Base-by-base conservation (phyloP, 352 stramenopile species). In the Phytophthora capsici region DNA sequence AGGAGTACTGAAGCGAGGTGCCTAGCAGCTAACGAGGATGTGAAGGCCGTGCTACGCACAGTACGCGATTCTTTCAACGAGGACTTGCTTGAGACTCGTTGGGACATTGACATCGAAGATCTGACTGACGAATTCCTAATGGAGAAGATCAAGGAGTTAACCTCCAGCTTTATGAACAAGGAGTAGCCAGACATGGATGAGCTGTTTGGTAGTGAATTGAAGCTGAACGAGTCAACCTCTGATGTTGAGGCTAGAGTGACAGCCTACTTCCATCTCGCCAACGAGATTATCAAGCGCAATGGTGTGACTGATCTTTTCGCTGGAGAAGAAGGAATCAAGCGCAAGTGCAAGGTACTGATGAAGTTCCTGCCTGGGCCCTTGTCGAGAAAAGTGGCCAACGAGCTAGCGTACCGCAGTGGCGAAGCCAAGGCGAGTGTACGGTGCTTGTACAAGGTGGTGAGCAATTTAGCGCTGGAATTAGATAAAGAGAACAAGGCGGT, bases 61-160 rank as follows among this genome's bases (percentile, higher is more conserved):
- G 49, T 60, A 2, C 58, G 22, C 1, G 17, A 60, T n/a, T 60
- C 58, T 5, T 60, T 66, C 34, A 34, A 66, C 20, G 32, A 47
- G 23, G 17, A 36, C 10, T 17, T 66, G 23, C 13, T 66, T 2
- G 58, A 66, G 58, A 60, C 41, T 16, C 48, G 48, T 14, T 67
- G 50, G 50, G 49, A 67, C 4, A 23, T 56, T 8, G 17, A 61
- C 14, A 47, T 53, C 6, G 47, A 57, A 13, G 37, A 65, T 14
- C 14, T 56, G 50, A 59, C 41, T 0, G 49, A 66, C 12, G 30
- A 56, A 6, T 50, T 67, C 25, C 10, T 67, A 12, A 61, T 60
- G 58, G 6, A n/a, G 20, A 67, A 67, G 22, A 60, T 53, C n/a
- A 45, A 19, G 22, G 43, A 61, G 44, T 61, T 61, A 4, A 67